phyloP scores from a whole-genome alignment of 129 eudicot genomes.

The Lonicera japonica region DNA sequence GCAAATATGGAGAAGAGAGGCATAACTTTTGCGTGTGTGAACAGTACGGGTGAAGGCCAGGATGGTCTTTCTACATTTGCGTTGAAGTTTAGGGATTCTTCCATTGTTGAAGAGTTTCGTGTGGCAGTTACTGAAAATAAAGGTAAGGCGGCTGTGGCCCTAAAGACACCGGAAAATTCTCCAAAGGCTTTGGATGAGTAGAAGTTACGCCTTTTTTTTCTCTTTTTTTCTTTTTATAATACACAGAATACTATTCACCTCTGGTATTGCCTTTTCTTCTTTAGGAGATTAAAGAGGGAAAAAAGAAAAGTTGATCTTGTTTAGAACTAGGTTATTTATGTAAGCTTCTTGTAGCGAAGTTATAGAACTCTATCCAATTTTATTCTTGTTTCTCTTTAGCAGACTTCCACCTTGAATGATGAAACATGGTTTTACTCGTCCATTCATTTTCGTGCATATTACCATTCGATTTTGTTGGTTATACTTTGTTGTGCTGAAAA shows the following conservation, averaged over 20 bases:
- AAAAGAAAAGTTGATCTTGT: too few species aligned
- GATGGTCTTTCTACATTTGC: constrained; percentile 73
- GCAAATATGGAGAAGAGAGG: constrained; percentile 88
- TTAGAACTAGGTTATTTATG: background rate
- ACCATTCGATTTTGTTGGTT: too few species aligned
- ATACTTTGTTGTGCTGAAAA: too few species aligned
- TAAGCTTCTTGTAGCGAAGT: constrained; percentile 1
- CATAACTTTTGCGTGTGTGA: constrained; percentile 82
- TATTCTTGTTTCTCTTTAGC: constrained; percentile 11
- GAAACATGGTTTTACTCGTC: too few species aligned
- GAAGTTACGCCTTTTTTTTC: background rate
- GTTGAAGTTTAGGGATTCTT: constrained; percentile 68
- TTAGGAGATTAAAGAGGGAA: too few species aligned
- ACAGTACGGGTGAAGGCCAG: constrained; percentile 59
- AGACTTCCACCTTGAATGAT: too few species aligned
- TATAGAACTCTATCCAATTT: constrained; percentile 1
- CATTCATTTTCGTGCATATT: too few species aligned
- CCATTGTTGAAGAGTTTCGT: constrained; percentile 60
- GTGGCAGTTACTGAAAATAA: constrained; percentile 53
- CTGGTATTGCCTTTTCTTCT: too few species aligned
- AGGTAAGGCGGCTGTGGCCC: constrained; percentile 23
- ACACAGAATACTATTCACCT: too few species aligned
- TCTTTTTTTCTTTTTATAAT: too few species aligned
- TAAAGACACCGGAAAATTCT: constrained; percentile 78
- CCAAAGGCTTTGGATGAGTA: constrained; percentile 57